phyloP scores from a whole-genome alignment of 2,329 filamentous ascomycete genomes.

The Cladosporium sp. region DNA sequence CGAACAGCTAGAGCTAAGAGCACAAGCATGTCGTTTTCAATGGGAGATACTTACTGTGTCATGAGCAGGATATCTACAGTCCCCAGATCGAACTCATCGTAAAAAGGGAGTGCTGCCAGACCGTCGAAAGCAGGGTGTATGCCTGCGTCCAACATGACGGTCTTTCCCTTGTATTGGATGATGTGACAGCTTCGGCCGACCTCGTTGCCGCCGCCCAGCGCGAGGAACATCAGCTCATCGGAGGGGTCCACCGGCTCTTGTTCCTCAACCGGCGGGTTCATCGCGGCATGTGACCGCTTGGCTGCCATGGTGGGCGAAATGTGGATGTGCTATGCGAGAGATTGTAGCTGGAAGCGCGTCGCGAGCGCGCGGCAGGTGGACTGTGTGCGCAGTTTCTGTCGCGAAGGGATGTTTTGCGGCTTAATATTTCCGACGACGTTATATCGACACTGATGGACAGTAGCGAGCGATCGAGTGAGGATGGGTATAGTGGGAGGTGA shows the following conservation, averaged over 20 bases:
- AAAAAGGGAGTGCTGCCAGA: constrained; percentile 87
- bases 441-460: neutral
- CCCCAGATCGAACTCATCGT: constrained; percentile 96
- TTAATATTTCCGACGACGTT: too few species aligned
- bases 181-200: constrained; percentile 97
- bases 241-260: constrained; percentile 89
- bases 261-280: constrained; percentile 60
- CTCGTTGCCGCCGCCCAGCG: constrained; percentile 91
- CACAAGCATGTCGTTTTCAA: neutral
- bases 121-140: constrained; percentile 96
- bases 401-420: too few species aligned
- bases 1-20: neutral
- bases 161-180: constrained; percentile 98
- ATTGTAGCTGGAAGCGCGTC: neutral
- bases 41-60: constrained; percentile 82
- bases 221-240: constrained; percentile 91
- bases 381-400: neutral
- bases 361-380: neutral
- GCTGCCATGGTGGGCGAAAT: constrained; percentile 62
- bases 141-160: constrained; percentile 97
- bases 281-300: constrained; percentile 63
- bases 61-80: constrained; percentile 95
- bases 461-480: neutral
- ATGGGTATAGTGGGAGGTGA: neutral
- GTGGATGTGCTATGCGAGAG: neutral